These are phyloP conservation scores for Pseudohyphozyma bogoriensis DNA, from an alignment of 768 basidiomycete genomes.

Conservation along the genomic window DNA sequence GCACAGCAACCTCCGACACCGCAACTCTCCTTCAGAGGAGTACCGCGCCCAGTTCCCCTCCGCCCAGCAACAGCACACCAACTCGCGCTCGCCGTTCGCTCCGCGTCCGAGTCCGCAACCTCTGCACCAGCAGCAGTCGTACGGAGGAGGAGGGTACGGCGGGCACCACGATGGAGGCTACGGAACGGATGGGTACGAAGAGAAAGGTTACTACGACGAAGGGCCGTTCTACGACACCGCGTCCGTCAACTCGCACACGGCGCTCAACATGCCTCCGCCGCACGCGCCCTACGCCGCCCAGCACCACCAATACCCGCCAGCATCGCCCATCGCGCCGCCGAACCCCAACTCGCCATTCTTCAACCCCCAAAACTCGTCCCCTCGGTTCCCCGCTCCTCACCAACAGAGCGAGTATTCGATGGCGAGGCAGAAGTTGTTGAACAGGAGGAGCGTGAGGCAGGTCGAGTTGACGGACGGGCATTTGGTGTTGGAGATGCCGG, in stretches of 20 bases:
- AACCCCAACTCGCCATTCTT: neutral
- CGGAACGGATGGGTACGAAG: neutral
- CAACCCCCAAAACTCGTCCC: neutral
- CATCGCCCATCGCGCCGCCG: neutral
- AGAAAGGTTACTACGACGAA: neutral
- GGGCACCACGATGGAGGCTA: neutral
- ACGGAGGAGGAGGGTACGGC: neutral
- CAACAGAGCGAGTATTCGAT: neutral
- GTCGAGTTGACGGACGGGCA: conserved; percentile 62
- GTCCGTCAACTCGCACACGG: conserved; percentile 18
- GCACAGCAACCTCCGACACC: neutral
- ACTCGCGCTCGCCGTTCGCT: too few relatives aligned
- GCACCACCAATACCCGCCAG: neutral
- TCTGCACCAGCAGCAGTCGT: neutral
- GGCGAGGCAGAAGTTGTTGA: conserved; percentile 8
- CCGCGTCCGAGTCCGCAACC: neutral
- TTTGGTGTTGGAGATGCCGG: conserved; percentile 67
- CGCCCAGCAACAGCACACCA: neutral
- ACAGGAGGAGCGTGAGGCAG: conserved; percentile 9
- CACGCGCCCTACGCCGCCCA: neutral
- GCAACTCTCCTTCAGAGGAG: neutral
- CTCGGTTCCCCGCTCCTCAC: neutral
- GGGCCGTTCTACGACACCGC: neutral
- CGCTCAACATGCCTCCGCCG: conserved; percentile 13
- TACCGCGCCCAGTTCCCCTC: neutral